Evolutionary conservation across 176 grass and related monocot species (phyloP).

Genomic region (Pontederia paniculata): DNA sequence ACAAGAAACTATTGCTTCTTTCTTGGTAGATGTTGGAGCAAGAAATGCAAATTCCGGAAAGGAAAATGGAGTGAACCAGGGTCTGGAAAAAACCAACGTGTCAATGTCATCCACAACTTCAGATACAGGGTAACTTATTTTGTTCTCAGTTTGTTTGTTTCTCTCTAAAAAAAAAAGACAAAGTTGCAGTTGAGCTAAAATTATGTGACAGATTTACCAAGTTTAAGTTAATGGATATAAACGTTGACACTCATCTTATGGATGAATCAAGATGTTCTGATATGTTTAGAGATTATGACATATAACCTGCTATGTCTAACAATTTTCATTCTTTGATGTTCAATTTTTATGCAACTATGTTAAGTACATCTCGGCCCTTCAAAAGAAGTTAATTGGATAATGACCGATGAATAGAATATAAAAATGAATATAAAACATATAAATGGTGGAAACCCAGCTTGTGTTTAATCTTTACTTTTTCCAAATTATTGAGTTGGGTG

Average conservation of each 20-base stretch:
- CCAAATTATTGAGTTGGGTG: neutral
- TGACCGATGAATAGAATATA: no score
- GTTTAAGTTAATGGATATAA: neutral
- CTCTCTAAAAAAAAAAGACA: neutral
- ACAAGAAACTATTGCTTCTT: neutral
- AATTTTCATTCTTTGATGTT: no score
- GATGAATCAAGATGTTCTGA: no score
- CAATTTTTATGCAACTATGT: no score
- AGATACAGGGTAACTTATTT: conserved; percentile 15
- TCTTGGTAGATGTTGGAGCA: conserved; percentile 23
- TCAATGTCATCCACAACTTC: conserved; percentile 26
- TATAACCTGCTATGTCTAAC: no score
- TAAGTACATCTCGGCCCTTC: no score
- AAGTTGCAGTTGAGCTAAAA: neutral
- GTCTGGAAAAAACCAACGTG: conserved; percentile 33
- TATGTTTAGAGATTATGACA: no score
- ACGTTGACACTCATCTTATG: no score
- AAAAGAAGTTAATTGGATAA: no score
- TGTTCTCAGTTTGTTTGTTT: neutral
- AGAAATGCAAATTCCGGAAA: conserved; percentile 43
- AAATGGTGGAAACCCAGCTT: no score
- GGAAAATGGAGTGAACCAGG: conserved; percentile 46
- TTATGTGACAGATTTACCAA: neutral
- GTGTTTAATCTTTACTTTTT: no score
- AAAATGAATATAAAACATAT: no score